Percentiles rank a stretch among this genome's conserved stretches.
Evolutionary conservation across 352 stramenopile genomes (phyloP).

Genomic region (Phytophthora parvispora): DNA sequence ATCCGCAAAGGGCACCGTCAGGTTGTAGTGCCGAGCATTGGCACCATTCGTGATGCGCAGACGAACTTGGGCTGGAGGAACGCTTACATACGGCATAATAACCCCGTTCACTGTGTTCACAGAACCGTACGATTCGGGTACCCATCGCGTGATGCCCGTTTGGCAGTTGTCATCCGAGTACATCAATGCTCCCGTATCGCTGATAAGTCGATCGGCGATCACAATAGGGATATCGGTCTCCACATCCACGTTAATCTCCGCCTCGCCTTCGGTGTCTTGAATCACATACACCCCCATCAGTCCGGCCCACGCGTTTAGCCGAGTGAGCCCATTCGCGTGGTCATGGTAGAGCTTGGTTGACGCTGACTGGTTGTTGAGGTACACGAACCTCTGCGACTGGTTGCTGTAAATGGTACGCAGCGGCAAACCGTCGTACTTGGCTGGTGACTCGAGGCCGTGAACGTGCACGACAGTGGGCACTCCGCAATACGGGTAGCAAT

Average conservation of each 20-base stretch:
- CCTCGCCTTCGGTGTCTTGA: constrained; percentile 57
- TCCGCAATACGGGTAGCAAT: constrained; percentile 77
- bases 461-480: constrained; percentile 69
- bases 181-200: constrained; percentile 58
- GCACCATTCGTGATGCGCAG: constrained; percentile 68
- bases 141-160: constrained; percentile 51
- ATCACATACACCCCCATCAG: constrained; percentile 74
- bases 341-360: constrained; percentile 83
- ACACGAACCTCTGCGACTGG: constrained; percentile 60
- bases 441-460: constrained; percentile 72
- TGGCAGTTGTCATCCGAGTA: constrained; percentile 79
- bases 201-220: constrained; percentile 63
- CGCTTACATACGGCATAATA: constrained; percentile 75
- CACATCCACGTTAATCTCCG: constrained; percentile 59
- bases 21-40: constrained; percentile 83
- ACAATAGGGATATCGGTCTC: constrained; percentile 71
- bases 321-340: constrained; percentile 73
- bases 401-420: constrained; percentile 73
- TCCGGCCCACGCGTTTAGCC: constrained; percentile 73
- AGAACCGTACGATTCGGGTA: constrained; percentile 70
- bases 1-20: constrained; percentile 70
- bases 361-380: constrained; percentile 78
- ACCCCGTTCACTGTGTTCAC: constrained; percentile 78
- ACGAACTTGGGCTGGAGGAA: constrained; percentile 68
- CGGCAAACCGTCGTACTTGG: constrained; percentile 72